Conservation (phyloP, 169 alveolate species). For the Plasmodium blacklocki region DNA sequence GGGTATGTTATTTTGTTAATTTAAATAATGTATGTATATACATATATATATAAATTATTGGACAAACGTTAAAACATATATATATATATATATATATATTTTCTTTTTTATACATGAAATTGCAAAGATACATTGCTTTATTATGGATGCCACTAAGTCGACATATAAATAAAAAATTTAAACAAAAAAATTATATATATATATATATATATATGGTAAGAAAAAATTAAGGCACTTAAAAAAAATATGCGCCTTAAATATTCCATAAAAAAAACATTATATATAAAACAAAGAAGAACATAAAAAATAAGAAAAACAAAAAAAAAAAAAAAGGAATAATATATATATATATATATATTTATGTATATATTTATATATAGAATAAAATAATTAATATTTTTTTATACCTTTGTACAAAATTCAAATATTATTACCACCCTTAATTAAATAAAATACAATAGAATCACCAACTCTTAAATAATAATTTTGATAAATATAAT, state of each 20-base stretch:
- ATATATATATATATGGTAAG: no score
- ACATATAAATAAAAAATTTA: background rate
- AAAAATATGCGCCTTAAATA: no score
- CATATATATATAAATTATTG: background rate
- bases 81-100: background rate
- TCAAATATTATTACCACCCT: slow-evolving; percentile 47
- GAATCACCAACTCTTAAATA: slow-evolving; percentile 68
- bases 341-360: background rate
- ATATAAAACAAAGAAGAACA: slow-evolving; percentile 2
- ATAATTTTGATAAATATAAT: slow-evolving; percentile 56
- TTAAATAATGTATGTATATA: background rate
- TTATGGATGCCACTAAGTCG: no score
- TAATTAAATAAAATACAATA: slow-evolving; percentile 55
- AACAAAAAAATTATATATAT: background rate
- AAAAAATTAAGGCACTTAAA: background rate
- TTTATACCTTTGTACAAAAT: background rate
- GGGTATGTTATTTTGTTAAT: slow-evolving; percentile 36
- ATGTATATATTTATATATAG: no score
- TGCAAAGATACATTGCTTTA: background rate
- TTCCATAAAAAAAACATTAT: background rate
- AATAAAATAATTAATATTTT: background rate
- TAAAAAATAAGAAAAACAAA: slow-evolving; percentile 1
- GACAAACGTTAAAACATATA: background rate
- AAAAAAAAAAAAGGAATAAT: background rate
- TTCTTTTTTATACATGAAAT: no score